Evolutionary conservation across 2,329 filamentous ascomycete genomes (phyloP).

Genomic region (Fusarium sambucinum): DNA sequence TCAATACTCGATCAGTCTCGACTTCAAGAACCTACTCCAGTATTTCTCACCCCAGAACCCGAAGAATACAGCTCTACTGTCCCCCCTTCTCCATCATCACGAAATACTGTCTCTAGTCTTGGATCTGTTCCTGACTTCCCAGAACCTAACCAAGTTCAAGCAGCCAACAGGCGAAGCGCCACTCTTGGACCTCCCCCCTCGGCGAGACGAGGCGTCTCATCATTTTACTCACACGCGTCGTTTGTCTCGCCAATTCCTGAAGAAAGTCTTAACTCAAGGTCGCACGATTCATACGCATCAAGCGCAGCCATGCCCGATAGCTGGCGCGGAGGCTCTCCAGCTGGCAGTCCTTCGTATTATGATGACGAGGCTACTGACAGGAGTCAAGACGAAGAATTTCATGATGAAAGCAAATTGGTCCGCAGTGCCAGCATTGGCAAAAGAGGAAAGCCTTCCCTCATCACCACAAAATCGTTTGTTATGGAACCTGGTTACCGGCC

Average conservation of each 20-base stretch:
- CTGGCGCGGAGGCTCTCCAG: constrained; percentile 67
- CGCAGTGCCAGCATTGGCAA: constrained; percentile 72
- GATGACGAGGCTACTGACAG: constrained; percentile 64
- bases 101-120: constrained; percentile 65
- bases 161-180: constrained; percentile 60
- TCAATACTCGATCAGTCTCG: constrained; percentile 69
- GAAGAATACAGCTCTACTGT: constrained; percentile 57
- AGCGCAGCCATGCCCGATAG: constrained; percentile 78
- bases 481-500: constrained; percentile 46
- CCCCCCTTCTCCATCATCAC: constrained; percentile 62
- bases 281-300: constrained; percentile 76
- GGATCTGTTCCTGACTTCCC: constrained; percentile 72
- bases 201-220: constrained; percentile 70
- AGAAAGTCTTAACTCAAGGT: constrained; percentile 69
- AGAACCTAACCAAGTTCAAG: constrained; percentile 52
- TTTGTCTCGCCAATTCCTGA: constrained; percentile 82
- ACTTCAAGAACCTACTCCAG: constrained; percentile 67
- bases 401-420: constrained; percentile 69
- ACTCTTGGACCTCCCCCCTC: constrained; percentile 69
- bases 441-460: constrained; percentile 68
- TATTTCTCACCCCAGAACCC: constrained; percentile 55
- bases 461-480: constrained; percentile 54
- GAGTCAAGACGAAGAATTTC: constrained; percentile 58
- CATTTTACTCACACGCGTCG: constrained; percentile 74
- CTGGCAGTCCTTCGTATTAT: constrained; percentile 61